Percentiles rank a stretch among this genome's conserved stretches.
Evolutionary conservation across 306 rosid genomes (phyloP).

Genomic region (Oemleria cerasiformis): DNA sequence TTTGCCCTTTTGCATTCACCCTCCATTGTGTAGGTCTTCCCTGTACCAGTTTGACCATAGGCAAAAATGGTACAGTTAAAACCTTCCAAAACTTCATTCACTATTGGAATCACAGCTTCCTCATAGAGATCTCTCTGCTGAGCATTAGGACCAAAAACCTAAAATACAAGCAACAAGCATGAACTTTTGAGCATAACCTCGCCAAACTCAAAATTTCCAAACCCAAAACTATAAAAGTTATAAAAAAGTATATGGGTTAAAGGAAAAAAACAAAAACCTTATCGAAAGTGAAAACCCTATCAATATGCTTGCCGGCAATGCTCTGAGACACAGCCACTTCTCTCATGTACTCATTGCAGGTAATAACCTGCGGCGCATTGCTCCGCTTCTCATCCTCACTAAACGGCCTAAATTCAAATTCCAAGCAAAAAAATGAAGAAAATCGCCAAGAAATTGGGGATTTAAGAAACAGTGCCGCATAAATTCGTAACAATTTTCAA

Average conservation of each 20-base stretch:
- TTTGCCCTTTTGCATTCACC: slow-evolving; percentile 89
- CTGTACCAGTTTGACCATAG: slow-evolving; percentile 93
- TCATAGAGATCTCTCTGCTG: slow-evolving; percentile 82
- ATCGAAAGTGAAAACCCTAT: slow-evolving; percentile 84
- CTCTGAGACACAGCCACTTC: slow-evolving; percentile 88
- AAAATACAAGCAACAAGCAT: background rate
- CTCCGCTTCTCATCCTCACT: slow-evolving; percentile 87
- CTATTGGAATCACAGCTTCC: slow-evolving; percentile 82
- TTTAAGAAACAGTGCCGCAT: background rate
- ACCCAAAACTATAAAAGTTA: background rate
- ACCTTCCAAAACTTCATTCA: slow-evolving; percentile 82
- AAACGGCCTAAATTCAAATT: slow-evolving; percentile 51
- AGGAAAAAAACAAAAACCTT: slow-evolving; percentile 62
- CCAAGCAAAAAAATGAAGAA: background rate
- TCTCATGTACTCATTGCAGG: slow-evolving; percentile 70
- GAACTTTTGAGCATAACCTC: background rate
- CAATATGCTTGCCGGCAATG: slow-evolving; percentile 88
- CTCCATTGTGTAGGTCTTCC: slow-evolving; percentile 94
- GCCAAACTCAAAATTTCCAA: background rate
- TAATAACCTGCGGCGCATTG: slow-evolving; percentile 84
- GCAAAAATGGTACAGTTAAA: slow-evolving; percentile 94
- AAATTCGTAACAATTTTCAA: background rate
- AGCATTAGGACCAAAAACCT: slow-evolving; percentile 94
- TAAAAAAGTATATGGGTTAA: background rate
- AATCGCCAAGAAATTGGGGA: background rate